Evolutionary conservation across 805 yeast species (phyloP), one percentile per base, ranked within the genome.

Genomic region (Candida khao-thaluensis): DNA sequence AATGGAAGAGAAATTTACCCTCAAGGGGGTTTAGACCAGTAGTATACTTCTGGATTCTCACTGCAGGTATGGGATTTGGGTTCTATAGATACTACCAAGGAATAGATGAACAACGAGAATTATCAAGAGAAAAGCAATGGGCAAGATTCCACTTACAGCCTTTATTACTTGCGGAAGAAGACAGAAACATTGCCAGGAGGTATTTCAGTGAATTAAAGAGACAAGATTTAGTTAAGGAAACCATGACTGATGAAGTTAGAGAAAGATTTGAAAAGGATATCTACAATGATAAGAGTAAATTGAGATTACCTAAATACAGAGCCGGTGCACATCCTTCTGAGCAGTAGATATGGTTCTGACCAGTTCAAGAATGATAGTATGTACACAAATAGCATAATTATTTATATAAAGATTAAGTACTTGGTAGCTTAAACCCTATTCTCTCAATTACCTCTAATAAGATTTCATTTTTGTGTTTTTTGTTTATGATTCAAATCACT

Each of bases 1-100:
- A 86, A 67, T 87, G 95, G 95, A 83, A 82, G 66, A 77, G 95
- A 59, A 82, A 86, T 61, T 65, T 87, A 35, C 95, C 95, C 17
- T 68, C 91, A 2, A 72, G 95, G 50, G 95, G 95, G 2, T 86
- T 86, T 67, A 71, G 91, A 42, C 93, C 95, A 11, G 66, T 78
- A 30, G 70, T 85, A 30, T 86, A 82, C 68, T 72, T 86, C 44
- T 77, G 77, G 56, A 77, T 82, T 25, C 59, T 85, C 43, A 68
- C 78, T 28, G 85, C 78, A 7, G 54, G 82, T 57, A 75, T 85
- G 59, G 71, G 79, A 3, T 83, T 79, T 56, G 95, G 95, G 8
- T 83, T 82, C 68, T 83, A 82, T 62, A 69, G 73, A 50, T 70
- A 78, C 42, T 72, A 74, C 51, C 67, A 74, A 44, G 89, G 88